These are phyloP conservation scores for Penicillium sp. DNA, from an alignment of 2,329 filamentous ascomycete species.

Conservation along the genomic window DNA sequence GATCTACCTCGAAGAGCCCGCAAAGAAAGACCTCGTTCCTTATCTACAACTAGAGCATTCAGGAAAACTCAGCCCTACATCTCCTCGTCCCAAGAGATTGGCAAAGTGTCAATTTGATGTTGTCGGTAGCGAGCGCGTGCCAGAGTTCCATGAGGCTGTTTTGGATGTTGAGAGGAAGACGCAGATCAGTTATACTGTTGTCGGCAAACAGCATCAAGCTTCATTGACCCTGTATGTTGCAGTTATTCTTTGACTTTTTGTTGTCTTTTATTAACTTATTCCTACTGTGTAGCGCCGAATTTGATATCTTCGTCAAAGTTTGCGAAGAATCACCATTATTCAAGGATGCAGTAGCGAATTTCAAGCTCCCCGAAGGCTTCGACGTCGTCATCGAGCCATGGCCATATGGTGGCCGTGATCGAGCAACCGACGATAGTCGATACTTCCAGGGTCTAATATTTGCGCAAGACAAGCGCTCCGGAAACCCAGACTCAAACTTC, in stretches of 20 bases:
- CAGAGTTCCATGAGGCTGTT: slow-evolving; percentile 53
- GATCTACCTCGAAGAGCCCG: slow-evolving; percentile 50
- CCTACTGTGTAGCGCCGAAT: slow-evolving; percentile 38
- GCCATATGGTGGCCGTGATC: slow-evolving; percentile 54
- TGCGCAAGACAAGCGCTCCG: slow-evolving; percentile 36
- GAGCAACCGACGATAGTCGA: slow-evolving; percentile 44
- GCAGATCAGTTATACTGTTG: slow-evolving; percentile 42
- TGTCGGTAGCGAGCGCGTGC: slow-evolving; percentile 48
- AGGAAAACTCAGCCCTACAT: slow-evolving; percentile 35
- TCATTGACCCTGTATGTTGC: slow-evolving; percentile 41
- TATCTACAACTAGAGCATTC: slow-evolving; percentile 49
- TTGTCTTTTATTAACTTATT: neutral
- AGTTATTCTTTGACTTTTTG: neutral
- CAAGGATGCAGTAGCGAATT: slow-evolving; percentile 48
- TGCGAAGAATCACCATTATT: slow-evolving; percentile 53
- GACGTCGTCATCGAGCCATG: slow-evolving; percentile 55
- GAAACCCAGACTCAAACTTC: slow-evolving; percentile 57
- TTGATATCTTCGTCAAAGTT: slow-evolving; percentile 45
- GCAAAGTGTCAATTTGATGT: slow-evolving; percentile 57
- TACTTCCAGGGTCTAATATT: slow-evolving; percentile 54
- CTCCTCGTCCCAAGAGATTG: slow-evolving; percentile 46
- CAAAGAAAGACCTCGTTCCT: slow-evolving; percentile 45
- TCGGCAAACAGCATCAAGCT: slow-evolving; percentile 48
- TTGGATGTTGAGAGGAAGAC: slow-evolving; percentile 45
- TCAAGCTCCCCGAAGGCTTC: slow-evolving; percentile 53